Conservation (phyloP, 148 eudicot genomes). For the Dysphania ambrosioides region DNA sequence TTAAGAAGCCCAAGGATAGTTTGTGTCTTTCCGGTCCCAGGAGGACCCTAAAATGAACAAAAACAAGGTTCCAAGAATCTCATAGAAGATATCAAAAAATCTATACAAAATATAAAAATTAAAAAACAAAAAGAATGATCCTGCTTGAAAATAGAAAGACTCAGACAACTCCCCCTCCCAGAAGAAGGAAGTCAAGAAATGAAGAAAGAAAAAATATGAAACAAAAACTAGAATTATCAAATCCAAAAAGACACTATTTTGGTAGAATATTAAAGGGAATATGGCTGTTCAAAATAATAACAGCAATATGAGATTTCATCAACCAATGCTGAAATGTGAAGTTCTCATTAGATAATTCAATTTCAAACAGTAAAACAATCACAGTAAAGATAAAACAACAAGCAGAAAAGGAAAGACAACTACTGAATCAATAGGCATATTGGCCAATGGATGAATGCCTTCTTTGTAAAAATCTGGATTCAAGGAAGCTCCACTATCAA, state of each 20-base stretch:
- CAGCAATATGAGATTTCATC: neutral
- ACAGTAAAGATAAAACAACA: neutral
- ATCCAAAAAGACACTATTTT: neutral
- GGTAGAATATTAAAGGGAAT: neutral
- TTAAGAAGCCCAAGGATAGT: conserved; percentile 94
- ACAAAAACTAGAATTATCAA: neutral
- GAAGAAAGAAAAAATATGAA: neutral
- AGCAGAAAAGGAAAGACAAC: neutral
- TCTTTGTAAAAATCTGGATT: neutral
- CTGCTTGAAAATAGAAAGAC: neutral
- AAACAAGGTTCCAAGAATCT: conserved; percentile 6
- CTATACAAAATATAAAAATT: neutral
- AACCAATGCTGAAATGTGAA: neutral
- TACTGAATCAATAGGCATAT: neutral
- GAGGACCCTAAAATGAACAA: conserved; percentile 74
- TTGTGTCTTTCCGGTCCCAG: conserved; percentile 98
- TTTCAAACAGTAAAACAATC: too few species aligned
- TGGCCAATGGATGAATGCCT: neutral
- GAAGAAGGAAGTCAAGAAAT: neutral
- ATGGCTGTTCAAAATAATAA: neutral
- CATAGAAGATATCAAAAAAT: neutral
- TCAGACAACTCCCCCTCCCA: neutral
- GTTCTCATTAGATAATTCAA: neutral
- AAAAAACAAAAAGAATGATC: conserved; percentile 5
- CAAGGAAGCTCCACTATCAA: neutral